A percentile compares a stretch with the other conserved stretches of the same genome.
Conservation (phyloP, 768 basidiomycete species). For the Lactarius deliciosus region DNA sequence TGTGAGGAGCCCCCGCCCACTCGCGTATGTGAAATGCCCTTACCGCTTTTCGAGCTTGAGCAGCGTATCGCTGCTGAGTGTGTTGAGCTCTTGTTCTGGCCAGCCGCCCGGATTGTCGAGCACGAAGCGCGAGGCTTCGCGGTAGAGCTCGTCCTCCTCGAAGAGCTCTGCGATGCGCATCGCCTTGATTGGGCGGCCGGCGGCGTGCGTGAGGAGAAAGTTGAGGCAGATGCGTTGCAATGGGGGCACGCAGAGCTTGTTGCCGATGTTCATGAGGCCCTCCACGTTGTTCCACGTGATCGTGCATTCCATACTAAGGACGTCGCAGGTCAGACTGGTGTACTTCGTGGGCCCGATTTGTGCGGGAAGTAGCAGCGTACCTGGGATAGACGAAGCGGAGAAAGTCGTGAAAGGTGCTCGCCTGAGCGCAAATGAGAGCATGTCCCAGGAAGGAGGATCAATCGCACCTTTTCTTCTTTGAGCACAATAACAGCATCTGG, state of each 20-base stretch:
- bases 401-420: slow-evolving; percentile 89
- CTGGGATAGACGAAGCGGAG: slow-evolving; percentile 92
- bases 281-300: slow-evolving; percentile 97
- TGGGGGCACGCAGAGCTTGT: slow-evolving; percentile 82
- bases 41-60: slow-evolving; percentile 88
- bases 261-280: slow-evolving; percentile 84
- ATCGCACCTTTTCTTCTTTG: slow-evolving; percentile 77
- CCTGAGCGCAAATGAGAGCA: slow-evolving; percentile 40
- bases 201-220: slow-evolving; percentile 90
- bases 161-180: slow-evolving; percentile 91
- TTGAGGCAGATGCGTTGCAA: slow-evolving; percentile 80
- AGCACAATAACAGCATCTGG: slow-evolving; percentile 86
- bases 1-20: neutral
- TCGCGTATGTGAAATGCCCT: neutral
- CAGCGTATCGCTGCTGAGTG: slow-evolving; percentile 77
- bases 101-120: slow-evolving; percentile 90
- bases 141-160: slow-evolving; percentile 85
- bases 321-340: slow-evolving; percentile 17
- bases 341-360: neutral
- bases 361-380: slow-evolving; percentile 45
- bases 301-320: slow-evolving; percentile 74
- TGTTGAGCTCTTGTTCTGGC: slow-evolving; percentile 76
- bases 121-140: slow-evolving; percentile 88
- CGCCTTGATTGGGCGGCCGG: slow-evolving; percentile 89
- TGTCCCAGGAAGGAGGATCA: slow-evolving; percentile 10